Evolutionary conservation across 2,329 filamentous ascomycete genomes (phyloP).

Genomic region (Emergomyces africanus): DNA sequence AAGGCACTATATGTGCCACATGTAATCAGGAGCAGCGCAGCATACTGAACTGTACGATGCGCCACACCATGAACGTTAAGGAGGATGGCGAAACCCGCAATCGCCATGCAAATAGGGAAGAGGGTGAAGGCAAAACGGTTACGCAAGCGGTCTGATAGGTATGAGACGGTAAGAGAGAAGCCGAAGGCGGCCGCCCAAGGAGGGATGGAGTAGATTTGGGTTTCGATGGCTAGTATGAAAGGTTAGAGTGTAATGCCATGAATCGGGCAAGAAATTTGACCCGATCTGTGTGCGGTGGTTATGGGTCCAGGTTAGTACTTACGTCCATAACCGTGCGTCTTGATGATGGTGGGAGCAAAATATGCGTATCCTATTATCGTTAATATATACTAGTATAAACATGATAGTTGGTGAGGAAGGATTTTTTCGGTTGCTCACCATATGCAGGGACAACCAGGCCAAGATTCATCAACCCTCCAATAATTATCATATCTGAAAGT

Average conservation of each 20-base stretch:
- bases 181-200: conserved; percentile 62
- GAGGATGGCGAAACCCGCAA: conserved; percentile 65
- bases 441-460: conserved; percentile 67
- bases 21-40: conserved; percentile 67
- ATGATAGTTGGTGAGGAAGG: background rate
- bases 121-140: conserved; percentile 68
- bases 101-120: conserved; percentile 52
- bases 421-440: conserved; percentile 22
- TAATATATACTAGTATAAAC: background rate
- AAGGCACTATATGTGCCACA: conserved; percentile 76
- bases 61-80: conserved; percentile 50
- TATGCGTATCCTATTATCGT: conserved; percentile 49
- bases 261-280: background rate
- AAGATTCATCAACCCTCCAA: conserved; percentile 71
- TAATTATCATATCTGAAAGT: conserved; percentile 46
- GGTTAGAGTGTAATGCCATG: background rate
- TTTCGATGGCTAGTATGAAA: conserved; percentile 33
- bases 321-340: conserved; percentile 48
- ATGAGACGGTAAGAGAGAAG: conserved; percentile 65
- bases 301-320: conserved; percentile 8
- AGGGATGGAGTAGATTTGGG: conserved; percentile 40
- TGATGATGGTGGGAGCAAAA: conserved; percentile 61
- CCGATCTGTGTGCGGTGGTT: background rate
- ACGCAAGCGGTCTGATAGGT: conserved; percentile 53
- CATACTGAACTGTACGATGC: conserved; percentile 57